Base-by-base conservation (phyloP, 352 stramenopile species). In the Thraustochytrium sp. region DNA sequence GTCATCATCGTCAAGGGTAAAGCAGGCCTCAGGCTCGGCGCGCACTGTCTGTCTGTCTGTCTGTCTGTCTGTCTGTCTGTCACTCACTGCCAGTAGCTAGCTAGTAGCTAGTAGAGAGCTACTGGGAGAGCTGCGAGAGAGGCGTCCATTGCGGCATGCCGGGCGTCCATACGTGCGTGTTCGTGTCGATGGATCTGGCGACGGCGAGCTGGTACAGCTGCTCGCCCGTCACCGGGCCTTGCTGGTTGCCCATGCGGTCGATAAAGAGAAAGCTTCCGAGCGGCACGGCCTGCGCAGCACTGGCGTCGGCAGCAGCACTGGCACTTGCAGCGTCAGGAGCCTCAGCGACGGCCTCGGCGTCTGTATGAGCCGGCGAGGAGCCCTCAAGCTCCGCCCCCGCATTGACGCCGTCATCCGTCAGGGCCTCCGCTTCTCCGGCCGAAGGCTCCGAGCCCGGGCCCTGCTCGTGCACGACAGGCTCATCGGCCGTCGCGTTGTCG, bases 101-200 rank as follows among this genome's bases (percentile, higher is more conserved):
- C 26, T 26, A 23, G 49, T 23, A 26, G 18, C 18, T 18, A 55
- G 26, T 18, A 26, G 18, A 55, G 18, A 55, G 18, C 18, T 26
- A 18, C 40, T 75, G 62, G 1, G 37, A 51, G 18, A 80, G 68
- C 51, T 61, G 34, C 11, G 68, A 46, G 8, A 80, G 49, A 21
- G 68, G 48, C 48, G 26, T 80, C 68, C 68, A 80, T 26, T 64
- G 48, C 31, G 51, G 21, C 68, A 80, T 72, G 18, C 68, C 68
- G 9, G 68, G 68, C 23, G 68, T 80, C 68, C 68, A 80, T 18
- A 80, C 53, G n/a, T 80, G 42, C 9, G 68, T 80, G 68, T 61
- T 53, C 5, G 48, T 42, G 16, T 80, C 31, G 49, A 80, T 68
- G 8, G 26, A 21, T 9, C 68, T 42, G 1, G 13, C 5, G 23